phyloP scores from a whole-genome alignment of 305 asterid genomes.

The Fraxinus floribunda region DNA sequence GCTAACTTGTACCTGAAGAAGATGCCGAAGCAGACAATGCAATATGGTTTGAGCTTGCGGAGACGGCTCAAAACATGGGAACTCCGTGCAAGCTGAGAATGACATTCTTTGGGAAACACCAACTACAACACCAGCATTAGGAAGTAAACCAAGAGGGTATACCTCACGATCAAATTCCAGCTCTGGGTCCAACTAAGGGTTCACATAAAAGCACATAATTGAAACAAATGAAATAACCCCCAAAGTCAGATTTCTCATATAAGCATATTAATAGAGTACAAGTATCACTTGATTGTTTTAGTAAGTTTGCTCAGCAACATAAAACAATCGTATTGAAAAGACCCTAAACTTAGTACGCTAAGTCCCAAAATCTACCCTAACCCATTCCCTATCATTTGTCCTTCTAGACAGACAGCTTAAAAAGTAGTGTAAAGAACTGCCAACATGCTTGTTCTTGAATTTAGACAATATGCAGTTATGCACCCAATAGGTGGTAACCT shows the following conservation, averaged over 20 bases:
- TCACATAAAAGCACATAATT: constrained; percentile 34
- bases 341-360: not conserved
- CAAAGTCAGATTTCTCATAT: not conserved
- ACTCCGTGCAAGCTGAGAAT: constrained; percentile 97
- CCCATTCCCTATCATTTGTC: not conserved
- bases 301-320: not conserved
- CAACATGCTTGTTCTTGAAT: not conserved
- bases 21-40: constrained; percentile 97
- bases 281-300: not conserved
- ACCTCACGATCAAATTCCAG: constrained; percentile 99
- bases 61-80: constrained; percentile 98
- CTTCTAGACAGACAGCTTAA: not conserved
- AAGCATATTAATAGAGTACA: constrained; percentile 5
- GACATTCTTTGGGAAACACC: constrained; percentile 99
- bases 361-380: not conserved
- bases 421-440: not conserved
- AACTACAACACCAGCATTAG: constrained; percentile 96
- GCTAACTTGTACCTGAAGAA: constrained; percentile 75
- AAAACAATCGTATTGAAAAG: not conserved
- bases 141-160: constrained; percentile 95
- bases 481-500: not conserved
- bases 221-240: constrained; percentile 21
- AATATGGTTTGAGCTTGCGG: constrained; percentile 99
- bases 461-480: not conserved
- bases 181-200: constrained; percentile 91